Evolutionary conservation across 192 early-diverging fungal genomes (phyloP).

Genomic region (Backusella circina): DNA sequence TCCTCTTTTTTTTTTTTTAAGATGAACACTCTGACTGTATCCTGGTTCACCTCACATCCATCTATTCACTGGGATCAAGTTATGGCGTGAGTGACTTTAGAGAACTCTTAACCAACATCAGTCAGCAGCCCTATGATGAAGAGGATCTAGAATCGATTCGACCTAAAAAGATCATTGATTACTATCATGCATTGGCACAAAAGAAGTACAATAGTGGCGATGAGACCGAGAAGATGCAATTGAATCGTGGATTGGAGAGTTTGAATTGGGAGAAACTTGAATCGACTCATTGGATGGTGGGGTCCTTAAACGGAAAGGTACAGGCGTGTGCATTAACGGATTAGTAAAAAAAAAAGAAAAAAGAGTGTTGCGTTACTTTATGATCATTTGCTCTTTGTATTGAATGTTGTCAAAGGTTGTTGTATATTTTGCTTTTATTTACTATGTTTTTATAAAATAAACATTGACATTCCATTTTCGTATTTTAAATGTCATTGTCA

Average conservation of each 20-base stretch:
- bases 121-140: background rate
- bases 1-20: background rate
- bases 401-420: too few relatives aligned
- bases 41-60: background rate
- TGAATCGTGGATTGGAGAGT: background rate
- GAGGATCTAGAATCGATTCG: background rate
- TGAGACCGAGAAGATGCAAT: background rate
- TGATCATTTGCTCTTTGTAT: too few relatives aligned
- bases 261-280: background rate
- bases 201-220: background rate
- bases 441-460: too few relatives aligned
- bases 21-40: background rate
- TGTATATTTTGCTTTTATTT: too few relatives aligned
- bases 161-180: constrained; percentile 1
- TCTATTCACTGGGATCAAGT: background rate
- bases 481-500: too few relatives aligned
- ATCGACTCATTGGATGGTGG: background rate
- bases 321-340: background rate
- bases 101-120: background rate
- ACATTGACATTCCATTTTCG: too few relatives aligned
- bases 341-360: background rate
- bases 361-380: too few relatives aligned
- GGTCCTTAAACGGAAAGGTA: background rate
- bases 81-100: background rate
- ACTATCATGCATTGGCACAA: background rate